Evolutionary conservation across 805 yeast species (phyloP).

Genomic region (Metschnikowia drakensbergensis): DNA sequence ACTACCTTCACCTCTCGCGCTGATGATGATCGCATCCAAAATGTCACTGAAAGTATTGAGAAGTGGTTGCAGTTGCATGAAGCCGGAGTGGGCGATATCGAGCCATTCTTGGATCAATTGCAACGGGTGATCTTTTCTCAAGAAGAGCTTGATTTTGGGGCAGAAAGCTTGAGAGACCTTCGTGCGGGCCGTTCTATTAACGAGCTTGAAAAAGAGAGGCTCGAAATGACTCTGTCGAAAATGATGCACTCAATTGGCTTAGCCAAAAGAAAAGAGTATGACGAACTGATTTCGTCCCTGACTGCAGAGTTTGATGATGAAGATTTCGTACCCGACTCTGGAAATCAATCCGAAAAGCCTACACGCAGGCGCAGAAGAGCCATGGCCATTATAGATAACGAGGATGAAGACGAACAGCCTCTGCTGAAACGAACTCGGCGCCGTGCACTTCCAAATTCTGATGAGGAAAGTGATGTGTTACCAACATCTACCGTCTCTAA

Average conservation of each 20-base stretch:
- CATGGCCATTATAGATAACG: neutral
- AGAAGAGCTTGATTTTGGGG: slow-evolving; percentile 17
- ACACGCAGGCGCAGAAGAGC: slow-evolving; percentile 1
- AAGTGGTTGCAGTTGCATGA: slow-evolving; percentile 34
- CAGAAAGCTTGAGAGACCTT: slow-evolving; percentile 7
- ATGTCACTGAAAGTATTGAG: slow-evolving; percentile 34
- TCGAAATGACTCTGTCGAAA: neutral
- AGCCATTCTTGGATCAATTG: slow-evolving; percentile 20
- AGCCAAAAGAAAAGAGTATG: slow-evolving; percentile 18
- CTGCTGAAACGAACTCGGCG: slow-evolving; percentile 6
- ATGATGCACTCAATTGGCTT: slow-evolving; percentile 15
- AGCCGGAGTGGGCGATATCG: slow-evolving; percentile 17
- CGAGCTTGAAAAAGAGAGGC: slow-evolving; percentile 6
- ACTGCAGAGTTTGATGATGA: slow-evolving; percentile 23
- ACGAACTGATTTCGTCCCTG: slow-evolving; percentile 9
- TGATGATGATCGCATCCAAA: slow-evolving; percentile 28
- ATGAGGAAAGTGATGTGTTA: slow-evolving; percentile 1
- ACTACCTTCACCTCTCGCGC: slow-evolving; percentile 37
- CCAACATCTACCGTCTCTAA: slow-evolving; percentile 1
- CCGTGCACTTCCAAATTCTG: slow-evolving; percentile 1
- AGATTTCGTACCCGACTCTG: slow-evolving; percentile 2
- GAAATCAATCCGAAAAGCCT: neutral
- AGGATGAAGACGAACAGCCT: slow-evolving; percentile 3
- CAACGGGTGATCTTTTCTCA: slow-evolving; percentile 9
- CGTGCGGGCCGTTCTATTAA: slow-evolving; percentile 11